Conservation (phyloP, 208 protist species). For the Herpetomonas samuelpessoai region DNA sequence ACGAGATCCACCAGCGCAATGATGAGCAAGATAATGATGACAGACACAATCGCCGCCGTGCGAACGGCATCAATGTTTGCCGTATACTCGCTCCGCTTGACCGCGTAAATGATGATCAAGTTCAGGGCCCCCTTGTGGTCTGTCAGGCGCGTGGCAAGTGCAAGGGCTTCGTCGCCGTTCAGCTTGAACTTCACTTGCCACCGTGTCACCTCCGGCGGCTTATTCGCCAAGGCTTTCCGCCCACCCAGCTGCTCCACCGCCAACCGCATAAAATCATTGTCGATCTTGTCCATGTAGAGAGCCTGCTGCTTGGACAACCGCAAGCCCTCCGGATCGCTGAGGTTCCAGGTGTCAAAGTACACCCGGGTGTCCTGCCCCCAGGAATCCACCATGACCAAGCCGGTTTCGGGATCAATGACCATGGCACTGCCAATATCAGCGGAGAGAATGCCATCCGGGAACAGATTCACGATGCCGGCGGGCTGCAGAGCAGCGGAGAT, state of each 20-base stretch:
- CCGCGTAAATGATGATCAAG: constrained; percentile 16
- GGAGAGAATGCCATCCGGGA: background rate
- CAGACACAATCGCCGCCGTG: constrained; percentile 7
- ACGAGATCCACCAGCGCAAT: constrained; percentile 22
- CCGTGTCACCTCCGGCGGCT: constrained; percentile 1
- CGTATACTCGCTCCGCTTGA: constrained; percentile 9
- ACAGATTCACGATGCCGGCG: constrained; percentile 14
- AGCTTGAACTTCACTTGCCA: constrained; percentile 14
- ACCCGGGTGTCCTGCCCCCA: constrained; percentile 15
- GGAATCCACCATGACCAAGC: constrained; percentile 38
- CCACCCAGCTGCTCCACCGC: constrained; percentile 22
- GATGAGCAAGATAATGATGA: constrained; percentile 20
- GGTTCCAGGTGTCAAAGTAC: constrained; percentile 46
- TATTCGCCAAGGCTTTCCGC: constrained; percentile 11
- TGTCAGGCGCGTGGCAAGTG: constrained; percentile 1
- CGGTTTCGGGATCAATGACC: constrained; percentile 31
- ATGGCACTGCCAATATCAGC: constrained; percentile 18
- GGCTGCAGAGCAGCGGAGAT: constrained; percentile 37
- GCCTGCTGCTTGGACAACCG: background rate
- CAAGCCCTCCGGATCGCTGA: constrained; percentile 2
- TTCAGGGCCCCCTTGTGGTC: constrained; percentile 3
- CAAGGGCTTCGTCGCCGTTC: constrained; percentile 6
- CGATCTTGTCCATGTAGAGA: constrained; percentile 17
- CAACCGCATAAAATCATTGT: constrained; percentile 17
- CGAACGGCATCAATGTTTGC: constrained; percentile 15